phyloP scores from a whole-genome alignment of 2,329 filamentous ascomycete genomes.

The Kalaharituber pfeilii region DNA sequence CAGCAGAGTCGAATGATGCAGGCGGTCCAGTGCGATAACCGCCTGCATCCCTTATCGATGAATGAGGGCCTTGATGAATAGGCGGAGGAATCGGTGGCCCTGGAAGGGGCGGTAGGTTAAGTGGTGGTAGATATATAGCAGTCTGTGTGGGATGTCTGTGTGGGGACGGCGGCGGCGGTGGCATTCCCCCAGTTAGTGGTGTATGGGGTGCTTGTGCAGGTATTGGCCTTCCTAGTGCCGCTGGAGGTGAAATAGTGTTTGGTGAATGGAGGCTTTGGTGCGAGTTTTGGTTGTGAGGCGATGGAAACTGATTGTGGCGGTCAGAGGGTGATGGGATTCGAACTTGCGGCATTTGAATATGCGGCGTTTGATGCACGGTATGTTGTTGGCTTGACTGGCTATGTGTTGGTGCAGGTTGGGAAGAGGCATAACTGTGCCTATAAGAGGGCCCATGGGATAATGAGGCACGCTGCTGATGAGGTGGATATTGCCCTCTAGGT shows the following conservation, averaged over 20 bases:
- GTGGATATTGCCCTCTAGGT: constrained; percentile 8
- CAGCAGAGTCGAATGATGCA: constrained; percentile 19
- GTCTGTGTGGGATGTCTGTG: constrained; percentile 10
- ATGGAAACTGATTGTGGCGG: neutral
- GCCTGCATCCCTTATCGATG: constrained; percentile 14
- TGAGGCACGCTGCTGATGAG: constrained; percentile 11
- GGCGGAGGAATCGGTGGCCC: constrained; percentile 12
- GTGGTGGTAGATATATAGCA: constrained; percentile 13
- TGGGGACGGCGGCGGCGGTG: constrained; percentile 13
- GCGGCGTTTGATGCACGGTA: constrained; percentile 8
- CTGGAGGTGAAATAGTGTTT: neutral
- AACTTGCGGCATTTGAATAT: constrained; percentile 9
- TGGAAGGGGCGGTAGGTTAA: constrained; percentile 15
- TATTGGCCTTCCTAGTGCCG: neutral
- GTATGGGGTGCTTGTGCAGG: neutral
- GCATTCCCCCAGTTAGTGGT: constrained; percentile 2
- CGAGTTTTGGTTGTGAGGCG: neutral
- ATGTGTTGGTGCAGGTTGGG: constrained; percentile 10
- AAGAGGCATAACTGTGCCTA: constrained; percentile 10
- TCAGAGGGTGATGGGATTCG: constrained; percentile 1
- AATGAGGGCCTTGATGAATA: constrained; percentile 5
- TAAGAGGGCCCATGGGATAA: constrained; percentile 9
- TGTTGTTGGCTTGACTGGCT: constrained; percentile 10
- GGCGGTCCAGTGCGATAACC: constrained; percentile 10
- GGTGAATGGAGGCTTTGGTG: neutral